These are phyloP conservation scores for Candida multigemmis DNA, from an alignment of 805 yeast genomes.

Conservation along the genomic window DNA sequence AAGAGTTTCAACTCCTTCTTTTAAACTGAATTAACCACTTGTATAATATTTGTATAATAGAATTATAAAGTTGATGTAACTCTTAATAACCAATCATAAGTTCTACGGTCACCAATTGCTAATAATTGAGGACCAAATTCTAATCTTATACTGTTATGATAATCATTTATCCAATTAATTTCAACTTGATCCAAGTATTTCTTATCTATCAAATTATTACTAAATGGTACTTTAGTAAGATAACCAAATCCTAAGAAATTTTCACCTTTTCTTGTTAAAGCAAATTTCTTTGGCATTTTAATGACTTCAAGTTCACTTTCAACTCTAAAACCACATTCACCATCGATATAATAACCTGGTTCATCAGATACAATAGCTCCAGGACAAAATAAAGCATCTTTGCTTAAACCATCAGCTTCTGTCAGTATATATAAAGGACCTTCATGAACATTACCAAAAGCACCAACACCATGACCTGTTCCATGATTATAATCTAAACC, in stretches of 20 bases:
- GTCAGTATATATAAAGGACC: conserved; percentile 82
- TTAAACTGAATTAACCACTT: background rate
- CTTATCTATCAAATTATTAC: conserved; percentile 37
- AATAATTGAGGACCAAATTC: conserved; percentile 34
- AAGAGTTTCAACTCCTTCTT: conserved; percentile 15
- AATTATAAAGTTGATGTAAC: conserved; percentile 35
- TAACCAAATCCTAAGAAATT: conserved; percentile 29
- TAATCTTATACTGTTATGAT: conserved; percentile 19
- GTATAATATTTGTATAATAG: conserved; percentile 1
- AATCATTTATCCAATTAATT: conserved; percentile 30
- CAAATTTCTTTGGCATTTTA: conserved; percentile 28
- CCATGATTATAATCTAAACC: conserved; percentile 92
- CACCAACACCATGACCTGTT: conserved; percentile 96
- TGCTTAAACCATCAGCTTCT: conserved; percentile 41
- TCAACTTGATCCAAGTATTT: conserved; percentile 19
- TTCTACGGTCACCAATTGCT: conserved; percentile 46
- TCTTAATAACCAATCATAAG: conserved; percentile 60
- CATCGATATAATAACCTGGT: conserved; percentile 90
- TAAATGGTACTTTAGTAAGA: conserved; percentile 37
- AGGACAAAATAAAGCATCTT: conserved; percentile 25
- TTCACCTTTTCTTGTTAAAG: conserved; percentile 20
- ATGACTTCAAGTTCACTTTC: conserved; percentile 73
- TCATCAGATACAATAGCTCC: conserved; percentile 86
- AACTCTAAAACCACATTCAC: conserved; percentile 82
- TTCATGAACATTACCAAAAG: conserved; percentile 87